A percentile compares a stretch with the other conserved stretches of the same genome.
These are phyloP conservation scores for Helicocarpus griseus DNA, from an alignment of 2,329 filamentous ascomycete genomes.

Conservation along the genomic window DNA sequence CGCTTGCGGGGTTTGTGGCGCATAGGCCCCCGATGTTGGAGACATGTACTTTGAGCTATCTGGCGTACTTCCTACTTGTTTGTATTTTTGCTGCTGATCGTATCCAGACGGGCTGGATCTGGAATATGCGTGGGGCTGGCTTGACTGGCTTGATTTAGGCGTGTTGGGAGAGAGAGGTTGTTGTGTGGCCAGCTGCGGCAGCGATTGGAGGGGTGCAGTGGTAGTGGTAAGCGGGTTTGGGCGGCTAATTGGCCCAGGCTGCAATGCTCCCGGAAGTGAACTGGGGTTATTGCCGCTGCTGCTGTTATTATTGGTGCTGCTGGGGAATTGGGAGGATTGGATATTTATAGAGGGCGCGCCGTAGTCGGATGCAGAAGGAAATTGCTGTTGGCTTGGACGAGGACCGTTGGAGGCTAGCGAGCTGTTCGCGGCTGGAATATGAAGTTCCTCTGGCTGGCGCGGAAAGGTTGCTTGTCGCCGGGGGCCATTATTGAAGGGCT, in stretches of 20 bases:
- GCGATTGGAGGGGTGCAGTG: conserved; percentile 51
- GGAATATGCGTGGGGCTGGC: conserved; percentile 65
- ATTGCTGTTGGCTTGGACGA: conserved; percentile 35
- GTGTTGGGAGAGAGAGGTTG: conserved; percentile 38
- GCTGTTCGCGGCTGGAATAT: conserved; percentile 37
- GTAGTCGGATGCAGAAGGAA: conserved; percentile 42
- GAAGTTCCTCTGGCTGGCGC: conserved; percentile 47
- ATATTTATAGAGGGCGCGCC: conserved; percentile 48
- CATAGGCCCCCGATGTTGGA: conserved; percentile 34
- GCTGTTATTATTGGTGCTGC: conserved; percentile 25
- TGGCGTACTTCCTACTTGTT: conserved; percentile 55
- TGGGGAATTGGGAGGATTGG: conserved; percentile 47
- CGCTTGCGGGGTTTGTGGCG: conserved; percentile 45
- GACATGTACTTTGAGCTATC: conserved; percentile 56
- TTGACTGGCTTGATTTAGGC: conserved; percentile 57
- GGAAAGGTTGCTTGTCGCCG: conserved; percentile 39
- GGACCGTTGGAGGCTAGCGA: conserved; percentile 29
- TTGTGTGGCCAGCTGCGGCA: conserved; percentile 40
- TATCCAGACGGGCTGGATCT: conserved; percentile 67
- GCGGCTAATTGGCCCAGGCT: conserved; percentile 44
- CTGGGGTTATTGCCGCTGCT: conserved; percentile 28
- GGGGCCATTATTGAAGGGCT: conserved; percentile 43
- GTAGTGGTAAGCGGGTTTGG: conserved; percentile 45
- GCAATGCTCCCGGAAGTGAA: conserved; percentile 51
- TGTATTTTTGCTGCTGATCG: conserved; percentile 50